Evolutionary conservation across 306 rosid species (phyloP), one percentile per base, ranked within the genome.

Genomic region (Malus sieversii): DNA sequence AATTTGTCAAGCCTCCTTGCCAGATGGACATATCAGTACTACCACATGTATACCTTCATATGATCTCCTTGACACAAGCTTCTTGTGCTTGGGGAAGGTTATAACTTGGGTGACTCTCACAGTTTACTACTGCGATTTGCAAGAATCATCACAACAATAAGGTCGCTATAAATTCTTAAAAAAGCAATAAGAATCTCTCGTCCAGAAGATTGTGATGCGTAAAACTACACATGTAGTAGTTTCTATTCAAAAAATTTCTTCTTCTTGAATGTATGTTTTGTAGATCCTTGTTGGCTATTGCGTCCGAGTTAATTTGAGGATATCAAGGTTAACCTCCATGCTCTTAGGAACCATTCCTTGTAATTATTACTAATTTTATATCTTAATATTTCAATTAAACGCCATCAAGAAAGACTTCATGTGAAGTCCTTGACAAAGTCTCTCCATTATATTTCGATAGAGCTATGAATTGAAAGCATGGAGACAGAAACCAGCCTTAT

Each of bases 71-170:
- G 27, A 29, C 84, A 78, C 30, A 57, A 75, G 83, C 60, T 66
- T 84, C 45, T 68, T 78, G 60, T 86, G 68, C 68, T 75, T 79
- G 59, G 82, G 83, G 4, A 75, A 75, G 74, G 58, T 82, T 46
- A 73, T 85, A 35, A 91, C 82, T 83, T 87, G 90, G 90, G 76
- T 0, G 55, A 3, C 13, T 48, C 53, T 48, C 55, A 48, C 55
- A 48, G 55, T 48, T 48, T 48, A 48, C 0, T 48, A 48, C 55
- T 48, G 4, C 55, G 55, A 48, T 11, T 11, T 48, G 55, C 55
- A 48, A 48, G 19, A 48, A 48, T 15, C 6, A 6, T 48, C 55
- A 48, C 55, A 48, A 15, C 15, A 4, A 12, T 40, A 40, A 40
- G 55, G 55, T 48, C 6, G 18, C 20, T 11, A 48, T 48, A 48